Percentiles rank a stretch among this genome's conserved stretches.
phyloP scores from a whole-genome alignment of 75 land plant genomes.

The Cunninghamia lanceolata region DNA sequence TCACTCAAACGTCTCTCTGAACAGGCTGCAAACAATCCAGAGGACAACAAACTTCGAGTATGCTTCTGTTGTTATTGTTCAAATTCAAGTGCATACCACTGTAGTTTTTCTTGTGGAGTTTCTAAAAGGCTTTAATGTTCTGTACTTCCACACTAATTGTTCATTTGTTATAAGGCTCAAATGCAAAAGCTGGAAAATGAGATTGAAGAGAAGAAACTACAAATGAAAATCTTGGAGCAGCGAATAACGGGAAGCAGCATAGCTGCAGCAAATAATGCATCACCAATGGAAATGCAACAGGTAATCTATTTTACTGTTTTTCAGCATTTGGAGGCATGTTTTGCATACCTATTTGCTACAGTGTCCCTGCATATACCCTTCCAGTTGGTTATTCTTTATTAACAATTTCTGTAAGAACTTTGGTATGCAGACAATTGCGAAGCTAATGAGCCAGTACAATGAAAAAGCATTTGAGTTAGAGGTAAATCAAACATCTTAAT shows the following conservation, averaged over 20 bases:
- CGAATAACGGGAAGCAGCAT: conserved; percentile 63
- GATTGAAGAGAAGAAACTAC: conserved; percentile 77
- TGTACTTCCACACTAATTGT: background rate
- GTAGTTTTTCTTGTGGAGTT: background rate
- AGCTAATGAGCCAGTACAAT: conserved; percentile 74
- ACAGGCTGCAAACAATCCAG: conserved; percentile 81
- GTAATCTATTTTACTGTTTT: conserved; percentile 23
- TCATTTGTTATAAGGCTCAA: conserved; percentile 36
- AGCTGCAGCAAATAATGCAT: conserved; percentile 62
- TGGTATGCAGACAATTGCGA: conserved; percentile 67
- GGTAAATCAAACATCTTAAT: conserved; percentile 34
- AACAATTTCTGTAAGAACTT: background rate
- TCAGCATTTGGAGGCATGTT: background rate
- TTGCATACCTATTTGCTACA: background rate
- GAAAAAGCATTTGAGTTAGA: conserved; percentile 95
- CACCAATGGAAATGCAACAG: conserved; percentile 86
- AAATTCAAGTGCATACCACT: background rate
- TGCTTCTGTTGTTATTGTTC: background rate
- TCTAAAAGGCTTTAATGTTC: background rate
- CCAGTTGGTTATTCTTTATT: background rate
- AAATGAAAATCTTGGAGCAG: conserved; percentile 78
- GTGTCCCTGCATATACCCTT: background rate
- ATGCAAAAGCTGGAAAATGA: conserved; percentile 80
- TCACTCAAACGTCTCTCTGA: conserved; percentile 82
- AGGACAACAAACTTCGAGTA: conserved; percentile 64